Conservation (phyloP, 441 rosid genomes). For the Capsella rubella region DNA sequence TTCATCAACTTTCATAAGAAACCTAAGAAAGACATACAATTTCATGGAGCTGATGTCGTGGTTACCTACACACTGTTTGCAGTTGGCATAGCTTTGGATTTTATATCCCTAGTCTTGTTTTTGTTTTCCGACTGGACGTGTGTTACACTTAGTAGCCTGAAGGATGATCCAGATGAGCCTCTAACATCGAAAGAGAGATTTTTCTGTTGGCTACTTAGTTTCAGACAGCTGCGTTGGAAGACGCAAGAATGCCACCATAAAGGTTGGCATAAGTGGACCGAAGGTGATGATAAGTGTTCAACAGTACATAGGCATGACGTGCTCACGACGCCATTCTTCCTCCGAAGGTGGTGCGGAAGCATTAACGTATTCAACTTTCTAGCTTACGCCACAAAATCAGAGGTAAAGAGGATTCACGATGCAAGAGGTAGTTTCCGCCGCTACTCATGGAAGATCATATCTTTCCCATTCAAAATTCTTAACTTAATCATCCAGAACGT, state of each 20-base stretch:
- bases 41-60: conserved; percentile 37
- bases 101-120: conserved; percentile 45
- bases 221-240: conserved; percentile 41
- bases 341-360: conserved; percentile 57
- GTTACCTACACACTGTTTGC: conserved; percentile 54
- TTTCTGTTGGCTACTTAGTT: conserved; percentile 29
- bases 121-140: conserved; percentile 60
- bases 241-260: background rate
- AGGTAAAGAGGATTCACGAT: conserved; percentile 44
- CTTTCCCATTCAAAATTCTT: background rate
- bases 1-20: conserved; percentile 40
- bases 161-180: background rate
- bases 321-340: conserved; percentile 33
- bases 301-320: background rate
- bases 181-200: background rate
- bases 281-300: background rate
- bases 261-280: background rate
- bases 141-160: conserved; percentile 32
- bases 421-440: background rate
- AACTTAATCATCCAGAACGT: background rate
- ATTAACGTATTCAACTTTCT: conserved; percentile 48
- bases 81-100: conserved; percentile 56
- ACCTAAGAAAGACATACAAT: conserved; percentile 20
- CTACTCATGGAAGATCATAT: conserved; percentile 10
- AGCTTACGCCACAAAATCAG: conserved; percentile 45